Base-by-base conservation (phyloP, 2,329 filamentous ascomycete species). In the Beauveria scarabaeidicola region DNA sequence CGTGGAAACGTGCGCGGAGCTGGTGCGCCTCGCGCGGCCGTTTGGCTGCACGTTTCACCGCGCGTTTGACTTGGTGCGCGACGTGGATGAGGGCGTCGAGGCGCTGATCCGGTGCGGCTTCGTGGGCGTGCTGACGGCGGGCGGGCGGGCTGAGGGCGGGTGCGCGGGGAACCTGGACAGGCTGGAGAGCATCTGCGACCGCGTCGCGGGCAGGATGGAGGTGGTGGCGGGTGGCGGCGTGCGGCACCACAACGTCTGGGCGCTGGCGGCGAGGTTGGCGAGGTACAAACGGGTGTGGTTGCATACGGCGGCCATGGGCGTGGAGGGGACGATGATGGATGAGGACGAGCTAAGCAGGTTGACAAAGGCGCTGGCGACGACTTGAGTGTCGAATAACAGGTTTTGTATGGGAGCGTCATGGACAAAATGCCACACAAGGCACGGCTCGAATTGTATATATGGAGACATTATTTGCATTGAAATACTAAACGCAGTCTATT, bases 211-310 rank as follows among this genome's bases (percentile, higher is more conserved):
- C 0, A 61, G 64, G 19, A 65, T 82, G 1, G 75, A 83, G 66
- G 68, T 84, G 50, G 74, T 84, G 15, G 71, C 81, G 4, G 81
- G 81, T 0, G 81, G 81, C 0, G 81, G 81, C 1, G 72, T 82
- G 19, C 72, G 79, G 47, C 73, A 69, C 47, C 60, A 59, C n/a
- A 81, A 79, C 59, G 66, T 77, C 8, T 38, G 21, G 7, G 55
- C 60, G 2, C 57, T 77, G 9, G 66, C 68, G 5, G 61, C 62
- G 9, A 36, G 32, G 32, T 63, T 58, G 23, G 64, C 62, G 36
- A 61, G 62, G 25, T 64, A 67, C 36, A 52, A 52, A 25, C 62
- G 64, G 41, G 66, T 76, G 5, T 79, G 74, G 73, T 71, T 81
- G 48, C 80, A 83, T 61, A 79, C 80, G 6, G 78, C 79, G 5